Percentiles rank a stretch among this genome's conserved stretches.
Conservation (phyloP, 2,329 filamentous ascomycete genomes). For the Tolypocladium guangdongense region DNA sequence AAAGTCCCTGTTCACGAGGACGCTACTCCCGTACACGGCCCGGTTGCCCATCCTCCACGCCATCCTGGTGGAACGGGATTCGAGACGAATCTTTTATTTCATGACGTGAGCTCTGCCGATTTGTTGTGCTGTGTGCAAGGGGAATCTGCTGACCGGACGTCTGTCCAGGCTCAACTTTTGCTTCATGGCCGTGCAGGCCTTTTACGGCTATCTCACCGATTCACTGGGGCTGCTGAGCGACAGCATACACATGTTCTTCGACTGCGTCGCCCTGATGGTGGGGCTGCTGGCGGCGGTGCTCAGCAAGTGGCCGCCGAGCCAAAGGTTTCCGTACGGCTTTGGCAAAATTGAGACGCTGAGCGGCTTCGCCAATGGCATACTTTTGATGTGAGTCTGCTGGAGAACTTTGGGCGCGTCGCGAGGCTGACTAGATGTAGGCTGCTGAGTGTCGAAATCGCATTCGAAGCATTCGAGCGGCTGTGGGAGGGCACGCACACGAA, state of each 20-base stretch:
- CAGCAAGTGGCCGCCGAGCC: constrained; percentile 90
- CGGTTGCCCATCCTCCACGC: constrained; percentile 71
- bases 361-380: constrained; percentile 92
- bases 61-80: constrained; percentile 84
- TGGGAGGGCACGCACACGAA: constrained; percentile 76
- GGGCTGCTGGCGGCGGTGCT: constrained; percentile 87
- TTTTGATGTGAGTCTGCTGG: constrained; percentile 58
- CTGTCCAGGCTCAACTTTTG: constrained; percentile 67
- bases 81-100: constrained; percentile 92
- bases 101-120: constrained; percentile 54
- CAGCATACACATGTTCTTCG: constrained; percentile 99
- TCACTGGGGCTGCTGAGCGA: constrained; percentile 93
- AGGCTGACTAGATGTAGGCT: constrained; percentile 40
- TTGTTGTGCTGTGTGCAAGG: neutral
- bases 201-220: constrained; percentile 88
- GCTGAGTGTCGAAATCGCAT: constrained; percentile 90
- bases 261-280: constrained; percentile 85
- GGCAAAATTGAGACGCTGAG: constrained; percentile 95
- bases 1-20: constrained; percentile 59
- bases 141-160: constrained; percentile 3
- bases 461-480: constrained; percentile 83
- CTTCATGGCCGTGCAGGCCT: constrained; percentile 91
- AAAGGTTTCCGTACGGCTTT: constrained; percentile 86
- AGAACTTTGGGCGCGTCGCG: neutral
- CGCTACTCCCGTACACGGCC: constrained; percentile 59